Evolutionary conservation across 371 early-diverging fungal genomes (phyloP).

Genomic region (Smittium culicis): DNA sequence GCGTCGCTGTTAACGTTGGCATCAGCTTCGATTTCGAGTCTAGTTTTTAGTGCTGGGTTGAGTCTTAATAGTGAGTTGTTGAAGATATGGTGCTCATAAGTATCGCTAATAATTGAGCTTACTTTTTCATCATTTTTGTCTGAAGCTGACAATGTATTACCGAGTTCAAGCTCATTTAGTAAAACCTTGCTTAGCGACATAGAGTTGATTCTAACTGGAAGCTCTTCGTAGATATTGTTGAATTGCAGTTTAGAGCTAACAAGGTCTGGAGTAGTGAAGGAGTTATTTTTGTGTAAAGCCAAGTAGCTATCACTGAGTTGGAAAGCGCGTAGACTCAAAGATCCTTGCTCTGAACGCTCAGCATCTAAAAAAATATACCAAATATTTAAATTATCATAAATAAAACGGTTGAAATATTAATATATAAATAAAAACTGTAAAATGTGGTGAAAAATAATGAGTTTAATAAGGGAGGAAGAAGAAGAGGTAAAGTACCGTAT

Average conservation of each 20-base stretch:
- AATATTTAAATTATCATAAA: too few relatives aligned
- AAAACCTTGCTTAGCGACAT: slow-evolving; percentile 66
- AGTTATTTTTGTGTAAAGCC: slow-evolving; percentile 64
- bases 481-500: slow-evolving; percentile 70
- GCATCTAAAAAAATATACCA: slow-evolving; percentile 35
- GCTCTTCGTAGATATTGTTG: slow-evolving; percentile 72
- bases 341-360: slow-evolving; percentile 58
- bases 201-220: slow-evolving; percentile 75
- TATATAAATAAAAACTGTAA: too few relatives aligned
- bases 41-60: neutral
- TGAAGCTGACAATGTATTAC: neutral
- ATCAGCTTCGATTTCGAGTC: neutral
- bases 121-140: too few relatives aligned
- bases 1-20: neutral
- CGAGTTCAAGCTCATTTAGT: slow-evolving; percentile 51
- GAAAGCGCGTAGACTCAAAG: slow-evolving; percentile 74
- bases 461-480: too few relatives aligned
- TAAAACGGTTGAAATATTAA: too few relatives aligned
- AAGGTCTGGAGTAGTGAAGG: slow-evolving; percentile 66
- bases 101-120: too few relatives aligned
- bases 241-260: slow-evolving; percentile 63
- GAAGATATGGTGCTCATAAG: too few relatives aligned
- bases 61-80: neutral
- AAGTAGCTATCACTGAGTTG: slow-evolving; percentile 73
- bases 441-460: too few relatives aligned